Conservation (phyloP, 2,329 filamentous ascomycete species). For the Cladobotryum protrusum region DNA sequence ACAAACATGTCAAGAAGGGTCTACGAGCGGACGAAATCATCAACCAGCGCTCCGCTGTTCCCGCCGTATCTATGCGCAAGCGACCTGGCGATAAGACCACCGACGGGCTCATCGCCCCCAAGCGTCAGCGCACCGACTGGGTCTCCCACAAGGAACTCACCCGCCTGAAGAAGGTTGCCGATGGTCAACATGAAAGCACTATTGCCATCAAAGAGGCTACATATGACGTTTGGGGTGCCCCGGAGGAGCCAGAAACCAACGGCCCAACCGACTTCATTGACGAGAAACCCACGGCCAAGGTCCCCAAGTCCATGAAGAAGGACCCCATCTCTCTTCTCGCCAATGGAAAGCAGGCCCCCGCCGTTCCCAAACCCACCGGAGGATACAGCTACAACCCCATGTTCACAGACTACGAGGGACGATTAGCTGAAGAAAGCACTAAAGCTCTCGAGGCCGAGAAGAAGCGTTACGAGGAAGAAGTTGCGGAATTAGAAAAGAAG, state of each 20-base stretch:
- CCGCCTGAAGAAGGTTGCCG: conserved; percentile 71
- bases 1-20: conserved; percentile 64
- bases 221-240: conserved; percentile 72
- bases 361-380: conserved; percentile 71
- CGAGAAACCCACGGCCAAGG: conserved; percentile 58
- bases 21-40: conserved; percentile 92
- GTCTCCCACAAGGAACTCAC: conserved; percentile 79
- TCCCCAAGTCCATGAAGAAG: conserved; percentile 68
- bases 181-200: conserved; percentile 56
- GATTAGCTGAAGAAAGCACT: conserved; percentile 67
- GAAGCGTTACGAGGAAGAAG: conserved; percentile 61
- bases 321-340: conserved; percentile 77
- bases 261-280: conserved; percentile 53
- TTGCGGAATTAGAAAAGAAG: conserved; percentile 58
- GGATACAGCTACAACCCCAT: conserved; percentile 90
- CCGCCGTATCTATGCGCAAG: conserved; percentile 73
- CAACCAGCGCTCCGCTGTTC: conserved; percentile 72
- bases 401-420: conserved; percentile 77
- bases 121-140: conserved; percentile 71
- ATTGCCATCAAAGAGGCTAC: conserved; percentile 54
- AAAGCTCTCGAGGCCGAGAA: conserved; percentile 75
- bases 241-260: conserved; percentile 33
- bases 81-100: conserved; percentile 62
- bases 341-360: conserved; percentile 70
- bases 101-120: conserved; percentile 66